These are phyloP conservation scores for Diaporthe capsici DNA, from an alignment of 2,329 filamentous ascomycete genomes.

Conservation along the genomic window DNA sequence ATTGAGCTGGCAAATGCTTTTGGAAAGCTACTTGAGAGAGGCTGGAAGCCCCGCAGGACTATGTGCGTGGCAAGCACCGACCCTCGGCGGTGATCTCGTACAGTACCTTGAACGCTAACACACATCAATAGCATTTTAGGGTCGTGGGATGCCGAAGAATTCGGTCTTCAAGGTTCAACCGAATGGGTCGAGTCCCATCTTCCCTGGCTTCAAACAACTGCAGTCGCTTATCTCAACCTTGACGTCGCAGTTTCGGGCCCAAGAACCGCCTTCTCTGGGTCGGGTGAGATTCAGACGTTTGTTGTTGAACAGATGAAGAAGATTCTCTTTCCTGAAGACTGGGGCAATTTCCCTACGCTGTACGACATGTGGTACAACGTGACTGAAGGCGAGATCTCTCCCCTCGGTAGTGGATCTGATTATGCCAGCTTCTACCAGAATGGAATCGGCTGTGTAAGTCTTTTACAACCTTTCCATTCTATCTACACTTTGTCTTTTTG, in stretches of 20 bases:
- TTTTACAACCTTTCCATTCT: constrained; percentile 50
- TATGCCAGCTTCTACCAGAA: constrained; percentile 23
- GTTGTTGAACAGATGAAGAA: constrained; percentile 30
- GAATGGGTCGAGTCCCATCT: constrained; percentile 95
- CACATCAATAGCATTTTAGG: constrained; percentile 75
- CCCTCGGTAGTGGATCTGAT: constrained; percentile 19
- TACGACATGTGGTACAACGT: constrained; percentile 29
- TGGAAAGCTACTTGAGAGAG: constrained; percentile 75
- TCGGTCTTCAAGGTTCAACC: constrained; percentile 87
- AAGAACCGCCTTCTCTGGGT: constrained; percentile 13
- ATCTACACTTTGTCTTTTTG: not conserved
- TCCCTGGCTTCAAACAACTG: constrained; percentile 23
- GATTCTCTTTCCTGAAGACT: constrained; percentile 5
- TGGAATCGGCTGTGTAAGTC: constrained; percentile 77
- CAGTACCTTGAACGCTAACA: constrained; percentile 53
- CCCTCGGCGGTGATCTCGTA: no score
- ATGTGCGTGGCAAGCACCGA: constrained; percentile 49
- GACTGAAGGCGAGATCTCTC: constrained; percentile 24
- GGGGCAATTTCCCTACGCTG: not conserved
- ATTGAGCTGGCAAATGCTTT: constrained; percentile 84
- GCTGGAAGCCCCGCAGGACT: constrained; percentile 89
- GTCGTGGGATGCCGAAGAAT: constrained; percentile 87
- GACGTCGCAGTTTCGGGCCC: constrained; percentile 20
- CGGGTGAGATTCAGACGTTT: constrained; percentile 19
- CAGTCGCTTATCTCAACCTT: constrained; percentile 21